Percentiles rank a stretch among this genome's conserved stretches.
These are phyloP conservation scores for Colletotrichum paranaense DNA, from an alignment of 2,329 filamentous ascomycete species.

Conservation along the genomic window DNA sequence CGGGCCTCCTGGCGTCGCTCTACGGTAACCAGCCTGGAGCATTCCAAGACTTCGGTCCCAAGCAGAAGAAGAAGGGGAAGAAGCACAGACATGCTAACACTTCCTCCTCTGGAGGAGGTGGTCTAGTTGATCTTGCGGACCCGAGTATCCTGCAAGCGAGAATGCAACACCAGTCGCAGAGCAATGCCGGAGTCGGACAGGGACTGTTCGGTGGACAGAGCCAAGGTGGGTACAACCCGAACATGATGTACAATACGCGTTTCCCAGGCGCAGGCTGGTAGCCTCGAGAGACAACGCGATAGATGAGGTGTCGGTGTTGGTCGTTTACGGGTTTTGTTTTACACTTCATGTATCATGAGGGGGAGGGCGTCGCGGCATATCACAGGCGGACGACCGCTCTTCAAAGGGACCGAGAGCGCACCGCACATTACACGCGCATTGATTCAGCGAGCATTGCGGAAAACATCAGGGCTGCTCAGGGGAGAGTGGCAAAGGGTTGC, in stretches of 20 bases:
- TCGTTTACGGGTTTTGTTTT: constrained; percentile 31
- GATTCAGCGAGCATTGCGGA: constrained; percentile 58
- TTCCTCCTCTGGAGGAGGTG: constrained; percentile 99
- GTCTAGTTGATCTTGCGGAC: constrained; percentile 99
- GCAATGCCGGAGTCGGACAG: constrained; percentile 86
- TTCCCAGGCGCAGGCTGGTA: constrained; percentile 40
- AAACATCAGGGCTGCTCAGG: constrained; percentile 35
- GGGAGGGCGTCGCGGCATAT: constrained; percentile 33
- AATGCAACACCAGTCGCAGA: constrained; percentile 89
- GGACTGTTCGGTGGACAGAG: constrained; percentile 88
- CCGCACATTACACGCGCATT: constrained; percentile 34
- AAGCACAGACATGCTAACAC: constrained; percentile 99
- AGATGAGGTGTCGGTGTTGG: constrained; percentile 27
- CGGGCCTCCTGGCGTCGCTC: constrained; percentile 90
- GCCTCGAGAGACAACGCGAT: constrained; percentile 14
- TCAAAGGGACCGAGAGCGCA: constrained; percentile 27
- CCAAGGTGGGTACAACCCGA: constrained; percentile 95
- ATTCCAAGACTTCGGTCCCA: constrained; percentile 92
- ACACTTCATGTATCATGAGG: constrained; percentile 37
- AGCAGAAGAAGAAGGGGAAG: constrained; percentile 99
- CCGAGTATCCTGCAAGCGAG: constrained; percentile 99
- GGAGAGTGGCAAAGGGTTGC: constrained; percentile 47
- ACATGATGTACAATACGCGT: constrained; percentile 78
- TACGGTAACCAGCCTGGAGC: constrained; percentile 87
- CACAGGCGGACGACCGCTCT: constrained; percentile 16